Percentiles rank a stretch among this genome's conserved stretches.
Evolutionary conservation across 2,329 filamentous ascomycete genomes (phyloP).

Genomic region (Epichloe coenophiala): DNA sequence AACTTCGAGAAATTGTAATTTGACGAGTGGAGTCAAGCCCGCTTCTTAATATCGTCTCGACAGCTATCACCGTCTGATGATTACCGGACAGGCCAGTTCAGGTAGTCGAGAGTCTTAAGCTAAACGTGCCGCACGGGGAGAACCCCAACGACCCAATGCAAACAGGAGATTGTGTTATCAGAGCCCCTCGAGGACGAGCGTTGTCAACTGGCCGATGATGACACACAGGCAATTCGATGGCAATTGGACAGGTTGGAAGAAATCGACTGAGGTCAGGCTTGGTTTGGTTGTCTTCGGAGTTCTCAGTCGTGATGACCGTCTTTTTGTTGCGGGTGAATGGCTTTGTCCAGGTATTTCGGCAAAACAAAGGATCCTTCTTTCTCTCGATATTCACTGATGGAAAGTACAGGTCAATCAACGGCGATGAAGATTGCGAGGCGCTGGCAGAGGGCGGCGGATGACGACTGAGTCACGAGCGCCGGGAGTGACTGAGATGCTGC

Average conservation of each 20-base stretch:
- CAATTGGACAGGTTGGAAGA: background rate
- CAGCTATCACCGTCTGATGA: background rate
- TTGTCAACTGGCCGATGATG: background rate
- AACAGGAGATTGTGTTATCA: slow-evolving; percentile 3
- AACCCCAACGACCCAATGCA: slow-evolving; percentile 14
- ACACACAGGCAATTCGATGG: background rate
- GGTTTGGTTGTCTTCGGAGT: background rate
- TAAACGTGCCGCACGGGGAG: slow-evolving; percentile 9
- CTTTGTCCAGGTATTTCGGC: background rate
- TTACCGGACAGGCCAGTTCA: background rate
- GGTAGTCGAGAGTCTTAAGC: background rate
- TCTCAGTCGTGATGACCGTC: background rate
- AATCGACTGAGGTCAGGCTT: background rate
- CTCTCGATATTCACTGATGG: slow-evolving; percentile 15
- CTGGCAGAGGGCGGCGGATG: slow-evolving; percentile 11
- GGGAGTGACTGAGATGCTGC: background rate
- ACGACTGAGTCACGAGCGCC: background rate
- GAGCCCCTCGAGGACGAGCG: background rate
- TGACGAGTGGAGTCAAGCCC: background rate
- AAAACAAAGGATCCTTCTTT: slow-evolving; percentile 16
- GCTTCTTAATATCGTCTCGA: background rate
- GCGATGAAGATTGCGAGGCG: slow-evolving; percentile 9
- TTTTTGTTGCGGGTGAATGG: background rate
- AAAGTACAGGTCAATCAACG: slow-evolving; percentile 7
- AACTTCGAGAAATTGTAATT: background rate